Base-by-base conservation (phyloP, 768 basidiomycete genomes). In the Mycena amicta region DNA sequence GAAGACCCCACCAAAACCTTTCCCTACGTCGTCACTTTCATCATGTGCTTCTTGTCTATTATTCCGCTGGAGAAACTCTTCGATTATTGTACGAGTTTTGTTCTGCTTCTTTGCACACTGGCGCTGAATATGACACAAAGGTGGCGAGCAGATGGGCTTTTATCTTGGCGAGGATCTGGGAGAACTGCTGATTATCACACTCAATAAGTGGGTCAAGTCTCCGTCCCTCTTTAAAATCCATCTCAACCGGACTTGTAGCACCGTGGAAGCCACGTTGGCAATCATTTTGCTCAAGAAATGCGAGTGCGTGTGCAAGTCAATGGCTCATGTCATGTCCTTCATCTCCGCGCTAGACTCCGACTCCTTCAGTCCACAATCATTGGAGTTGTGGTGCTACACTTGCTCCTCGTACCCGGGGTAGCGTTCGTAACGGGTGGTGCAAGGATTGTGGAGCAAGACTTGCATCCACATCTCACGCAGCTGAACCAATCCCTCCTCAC, bases 371-470 rank as follows among this genome's bases (percentile, higher is more conserved):
- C 86, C 0, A 90, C 88, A 0, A 83, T 90, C 41, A 77, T 84
- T 37, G 89, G 89, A 18, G 89, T 92, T 6, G 79, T 90, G 5
- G 71, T 92, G n/a, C 76, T 92, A 11, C 89, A 89, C 68, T 77
- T 90, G 1, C 77, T 92, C 1, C 79, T 92, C 15, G 76, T 91
- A 43, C 89, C 89, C 0, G 89, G 89, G 2, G 76, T 81, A 3
- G 77, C 88, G 0, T 90, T 90, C 68, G 74, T 90, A 20, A 81
- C 81, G 2, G 89, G 89, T 23, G 89, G 89, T 45, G 84, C 83
- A n/a, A 78, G 80, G 22, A 75, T 90, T 26, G 74, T 83, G 66
- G 80, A 88, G 50, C 89, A 92, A 69, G 79, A 87, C 53, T 73
- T 92, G 8, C 84, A 89, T 63, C 86, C 86, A 2, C 84, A 86